Conservation (phyloP, 495 filamentous ascomycete genomes). For the Diplogelasinospora grovesii region DNA sequence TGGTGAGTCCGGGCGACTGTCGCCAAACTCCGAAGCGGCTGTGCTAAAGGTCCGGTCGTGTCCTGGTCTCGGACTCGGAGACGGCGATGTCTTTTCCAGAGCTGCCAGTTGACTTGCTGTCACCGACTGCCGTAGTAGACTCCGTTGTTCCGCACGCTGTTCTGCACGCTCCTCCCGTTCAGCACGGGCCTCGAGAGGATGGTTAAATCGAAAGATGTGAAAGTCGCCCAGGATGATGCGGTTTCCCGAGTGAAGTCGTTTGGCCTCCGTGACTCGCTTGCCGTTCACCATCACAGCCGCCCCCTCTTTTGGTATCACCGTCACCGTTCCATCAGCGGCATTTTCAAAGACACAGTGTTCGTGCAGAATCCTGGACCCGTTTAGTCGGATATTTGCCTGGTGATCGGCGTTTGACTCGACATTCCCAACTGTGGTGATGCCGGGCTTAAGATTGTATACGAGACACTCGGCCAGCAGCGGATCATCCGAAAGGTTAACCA, state of each 20-base stretch:
- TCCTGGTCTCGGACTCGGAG: conserved; percentile 57
- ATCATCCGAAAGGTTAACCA: conserved; percentile 97
- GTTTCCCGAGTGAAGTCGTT: conserved; percentile 80
- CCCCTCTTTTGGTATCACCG: conserved; percentile 77
- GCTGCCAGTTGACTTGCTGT: conserved; percentile 69
- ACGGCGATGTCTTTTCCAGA: conserved; percentile 34
- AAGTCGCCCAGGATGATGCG: conserved; percentile 97
- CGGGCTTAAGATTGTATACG: conserved; percentile 97
- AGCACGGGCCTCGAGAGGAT: conserved; percentile 89
- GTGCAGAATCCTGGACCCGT: conserved; percentile 84
- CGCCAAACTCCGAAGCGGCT: conserved; percentile 57
- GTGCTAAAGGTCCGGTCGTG: conserved; percentile 76
- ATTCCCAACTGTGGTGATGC: conserved; percentile 87
- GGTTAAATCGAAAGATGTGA: conserved; percentile 98
- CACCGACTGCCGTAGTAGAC: conserved; percentile 80
- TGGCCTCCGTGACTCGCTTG: conserved; percentile 73
- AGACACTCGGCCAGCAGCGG: conserved; percentile 92
- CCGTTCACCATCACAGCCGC: conserved; percentile 98
- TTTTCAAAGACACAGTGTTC: conserved; percentile 91
- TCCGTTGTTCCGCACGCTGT: conserved; percentile 43
- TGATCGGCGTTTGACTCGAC: conserved; percentile 71
- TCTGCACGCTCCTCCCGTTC: conserved; percentile 67
- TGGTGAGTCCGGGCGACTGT: conserved; percentile 73
- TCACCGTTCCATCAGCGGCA: conserved; percentile 84
- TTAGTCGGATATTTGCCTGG: conserved; percentile 82